Evolutionary conservation across 106 monocot species (phyloP).

Genomic region (Posidonia australis): DNA sequence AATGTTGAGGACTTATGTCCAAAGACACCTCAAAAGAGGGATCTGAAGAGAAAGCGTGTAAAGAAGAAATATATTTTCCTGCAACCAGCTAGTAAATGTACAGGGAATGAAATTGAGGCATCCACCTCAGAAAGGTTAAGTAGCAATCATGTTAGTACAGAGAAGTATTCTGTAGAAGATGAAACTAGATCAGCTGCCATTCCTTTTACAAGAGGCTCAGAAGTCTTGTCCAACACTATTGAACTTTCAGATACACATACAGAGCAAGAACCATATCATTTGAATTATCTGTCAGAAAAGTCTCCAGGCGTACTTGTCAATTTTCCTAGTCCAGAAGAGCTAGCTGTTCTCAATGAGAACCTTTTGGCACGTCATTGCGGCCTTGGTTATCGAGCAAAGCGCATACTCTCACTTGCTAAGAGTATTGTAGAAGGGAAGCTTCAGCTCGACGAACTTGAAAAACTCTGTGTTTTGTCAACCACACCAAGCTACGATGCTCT

Average conservation of each 20-base stretch:
- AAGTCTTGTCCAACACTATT: neutral
- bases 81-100: slow-evolving; percentile 27
- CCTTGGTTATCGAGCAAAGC: slow-evolving; percentile 62
- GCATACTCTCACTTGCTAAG: slow-evolving; percentile 54
- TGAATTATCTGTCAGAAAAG: no score
- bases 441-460: slow-evolving; percentile 37
- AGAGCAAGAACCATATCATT: no score
- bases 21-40: slow-evolving; percentile 49
- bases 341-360: slow-evolving; percentile 35
- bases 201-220: neutral
- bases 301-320: slow-evolving; percentile 29
- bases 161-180: neutral
- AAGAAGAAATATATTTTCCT: slow-evolving; percentile 13
- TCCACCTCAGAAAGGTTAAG: neutral
- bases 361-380: slow-evolving; percentile 41
- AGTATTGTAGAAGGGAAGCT: slow-evolving; percentile 32
- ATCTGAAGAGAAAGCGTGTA: slow-evolving; percentile 32
- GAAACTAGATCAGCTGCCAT: neutral
- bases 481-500: slow-evolving; percentile 32
- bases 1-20: slow-evolving; percentile 28
- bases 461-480: slow-evolving; percentile 19
- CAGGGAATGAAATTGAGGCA: slow-evolving; percentile 5
- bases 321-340: slow-evolving; percentile 68
- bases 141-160: neutral
- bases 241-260: neutral